Conservation (phyloP, 495 filamentous ascomycete genomes). For the Articulospora tetracladia region DNA sequence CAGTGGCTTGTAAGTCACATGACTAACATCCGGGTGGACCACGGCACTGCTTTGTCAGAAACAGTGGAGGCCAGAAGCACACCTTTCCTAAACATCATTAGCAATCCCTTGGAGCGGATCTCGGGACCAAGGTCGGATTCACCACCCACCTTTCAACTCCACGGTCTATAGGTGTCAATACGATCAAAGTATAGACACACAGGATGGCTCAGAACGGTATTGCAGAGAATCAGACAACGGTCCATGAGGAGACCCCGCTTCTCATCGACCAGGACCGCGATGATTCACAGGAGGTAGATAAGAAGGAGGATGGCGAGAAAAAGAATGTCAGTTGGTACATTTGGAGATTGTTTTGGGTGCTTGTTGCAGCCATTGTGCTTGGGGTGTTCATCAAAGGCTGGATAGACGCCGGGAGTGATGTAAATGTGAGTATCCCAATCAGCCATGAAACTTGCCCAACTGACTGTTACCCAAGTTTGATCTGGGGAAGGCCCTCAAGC, state of each 20-base stretch:
- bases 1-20: too few relatives aligned
- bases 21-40: too few relatives aligned
- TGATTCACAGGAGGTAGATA: slow-evolving; percentile 1
- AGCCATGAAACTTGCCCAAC: neutral
- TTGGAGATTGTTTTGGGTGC: slow-evolving; percentile 26
- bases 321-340: slow-evolving; percentile 8
- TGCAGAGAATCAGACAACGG: slow-evolving; percentile 8
- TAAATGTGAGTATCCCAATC: slow-evolving; percentile 20
- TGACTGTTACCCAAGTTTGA: slow-evolving; percentile 25
- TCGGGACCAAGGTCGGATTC: neutral
- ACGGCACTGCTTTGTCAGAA: too few relatives aligned
- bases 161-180: neutral
- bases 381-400: slow-evolving; percentile 30
- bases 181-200: neutral
- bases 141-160: neutral
- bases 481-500: slow-evolving; percentile 23
- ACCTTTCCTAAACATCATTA: neutral
- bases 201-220: slow-evolving; percentile 13
- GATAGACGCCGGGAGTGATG: slow-evolving; percentile 29
- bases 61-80: neutral
- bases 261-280: slow-evolving; percentile 10
- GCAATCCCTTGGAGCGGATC: neutral
- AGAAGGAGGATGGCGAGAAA: slow-evolving; percentile 2
- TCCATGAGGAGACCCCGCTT: slow-evolving; percentile 25
- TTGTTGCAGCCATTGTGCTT: slow-evolving; percentile 17